Base-by-base conservation (phyloP, 805 yeast species). In the Ogataea nitratoaversa region DNA sequence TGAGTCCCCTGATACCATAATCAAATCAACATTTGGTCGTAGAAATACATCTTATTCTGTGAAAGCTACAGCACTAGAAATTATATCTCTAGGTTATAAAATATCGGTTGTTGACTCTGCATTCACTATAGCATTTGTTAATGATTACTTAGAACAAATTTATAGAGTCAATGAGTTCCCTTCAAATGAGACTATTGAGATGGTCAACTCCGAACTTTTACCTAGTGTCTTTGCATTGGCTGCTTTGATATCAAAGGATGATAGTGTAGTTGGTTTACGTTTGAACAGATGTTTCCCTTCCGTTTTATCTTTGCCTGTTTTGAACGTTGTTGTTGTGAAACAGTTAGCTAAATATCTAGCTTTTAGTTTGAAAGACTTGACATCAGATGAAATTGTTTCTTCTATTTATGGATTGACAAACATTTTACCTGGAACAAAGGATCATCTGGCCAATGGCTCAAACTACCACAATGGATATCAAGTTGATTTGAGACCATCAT, bases 351-450 rank as follows among this genome's bases (percentile, higher is more conserved):
- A 64, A 39, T 65, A 76, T 28, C 75, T 89, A 29, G 84, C 90
- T 0, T 59, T 74, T 36, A 88, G 90, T 3, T 67, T 86, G 49
- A 76, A 74, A 41, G 75, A 78, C 8, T 67, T 84, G 38, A 77
- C 89, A 16, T 91, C 88, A 54, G 96, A 89, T 56, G 78, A 86
- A 1, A 80, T 84, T 18, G 85, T 89, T 8, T 82, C 95, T 7
- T 76, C 91, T 1, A 79, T 93, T 37, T 93, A 93, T 62, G 80
- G 95, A 0, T 70, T 91, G 47, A 78, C 85, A 16, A 93, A 93
- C 57, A 60, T 84, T 43, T 63, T 91, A 24, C 37, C 75, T 70
- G 38, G 80, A 73, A 13, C 74, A 63, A 44, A 73, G 65, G 50
- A 65, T 56, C 36, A 51, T 54, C 29, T 34, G 19, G 42, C 37